Conservation (phyloP, 345 rosid genomes). For the Rhizophora mangle region DNA sequence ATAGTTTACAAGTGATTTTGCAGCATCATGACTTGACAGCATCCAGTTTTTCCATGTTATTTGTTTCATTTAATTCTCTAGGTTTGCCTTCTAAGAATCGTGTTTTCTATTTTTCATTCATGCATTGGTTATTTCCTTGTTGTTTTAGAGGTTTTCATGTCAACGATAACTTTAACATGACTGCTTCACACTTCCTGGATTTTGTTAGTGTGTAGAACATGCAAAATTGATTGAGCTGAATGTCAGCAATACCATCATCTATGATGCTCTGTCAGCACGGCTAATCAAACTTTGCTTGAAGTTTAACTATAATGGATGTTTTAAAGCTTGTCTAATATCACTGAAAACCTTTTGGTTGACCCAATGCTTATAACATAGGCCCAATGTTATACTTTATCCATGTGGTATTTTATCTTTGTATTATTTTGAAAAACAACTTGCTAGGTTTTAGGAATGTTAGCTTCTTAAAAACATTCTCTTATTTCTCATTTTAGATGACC, state of each 20-base stretch:
- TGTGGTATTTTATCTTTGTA: background rate
- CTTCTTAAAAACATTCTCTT: conserved; percentile 19
- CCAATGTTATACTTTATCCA: background rate
- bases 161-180: no score
- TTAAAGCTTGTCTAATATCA: no score
- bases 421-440: background rate
- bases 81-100: background rate
- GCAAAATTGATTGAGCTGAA: no score
- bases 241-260: no score
- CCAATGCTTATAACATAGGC: background rate
- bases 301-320: no score
- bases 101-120: background rate
- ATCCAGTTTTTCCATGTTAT: background rate
- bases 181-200: no score
- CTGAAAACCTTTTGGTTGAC: no score
- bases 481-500: conserved; percentile 67
- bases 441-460: background rate
- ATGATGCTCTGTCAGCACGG: no score
- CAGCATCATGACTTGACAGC: background rate
- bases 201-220: no score
- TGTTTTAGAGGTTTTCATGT: background rate
- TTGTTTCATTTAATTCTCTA: background rate
- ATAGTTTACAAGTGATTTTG: background rate
- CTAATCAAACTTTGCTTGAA: no score
- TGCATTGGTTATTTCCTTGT: background rate